Evolutionary conservation across 2,329 filamentous ascomycete species (phyloP).

Genomic region (Pseudogymnoascus sp.): DNA sequence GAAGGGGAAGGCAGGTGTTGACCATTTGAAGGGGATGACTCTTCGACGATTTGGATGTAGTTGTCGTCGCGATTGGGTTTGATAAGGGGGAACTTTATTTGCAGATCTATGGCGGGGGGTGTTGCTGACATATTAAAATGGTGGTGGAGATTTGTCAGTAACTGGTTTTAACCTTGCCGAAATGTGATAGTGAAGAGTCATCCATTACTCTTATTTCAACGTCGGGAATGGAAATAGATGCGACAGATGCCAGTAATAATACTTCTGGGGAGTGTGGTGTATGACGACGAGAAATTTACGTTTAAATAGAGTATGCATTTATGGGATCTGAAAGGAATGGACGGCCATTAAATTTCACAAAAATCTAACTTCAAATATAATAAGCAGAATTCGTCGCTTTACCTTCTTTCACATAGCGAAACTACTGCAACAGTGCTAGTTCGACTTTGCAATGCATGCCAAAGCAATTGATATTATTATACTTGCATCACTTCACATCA

Average conservation of each 20-base stretch:
- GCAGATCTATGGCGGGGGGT: neutral
- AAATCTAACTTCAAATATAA: too few relatives aligned
- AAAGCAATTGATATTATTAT: too few relatives aligned
- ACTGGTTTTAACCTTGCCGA: neutral
- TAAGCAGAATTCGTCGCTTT: too few relatives aligned
- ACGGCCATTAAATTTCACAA: too few relatives aligned
- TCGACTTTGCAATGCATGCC: too few relatives aligned
- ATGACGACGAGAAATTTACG: too few relatives aligned
- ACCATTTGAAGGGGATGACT: neutral
- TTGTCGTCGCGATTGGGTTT: neutral
- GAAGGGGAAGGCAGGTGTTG: neutral
- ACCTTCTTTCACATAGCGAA: too few relatives aligned
- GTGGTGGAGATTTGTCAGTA: neutral
- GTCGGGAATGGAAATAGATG: neutral
- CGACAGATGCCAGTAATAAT: too few relatives aligned
- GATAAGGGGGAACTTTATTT: neutral
- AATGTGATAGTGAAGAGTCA: neutral
- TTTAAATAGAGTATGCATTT: too few relatives aligned
- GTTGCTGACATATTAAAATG: neutral
- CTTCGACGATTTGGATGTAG: neutral
- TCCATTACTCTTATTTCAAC: neutral
- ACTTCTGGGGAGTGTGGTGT: too few relatives aligned
- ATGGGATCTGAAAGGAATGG: too few relatives aligned
- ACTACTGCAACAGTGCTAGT: too few relatives aligned
- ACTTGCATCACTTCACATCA: neutral